Percentiles rank a stretch among this genome's conserved stretches.
phyloP scores from a whole-genome alignment of 345 rosid species.

The Gynandropsis gynandra region DNA sequence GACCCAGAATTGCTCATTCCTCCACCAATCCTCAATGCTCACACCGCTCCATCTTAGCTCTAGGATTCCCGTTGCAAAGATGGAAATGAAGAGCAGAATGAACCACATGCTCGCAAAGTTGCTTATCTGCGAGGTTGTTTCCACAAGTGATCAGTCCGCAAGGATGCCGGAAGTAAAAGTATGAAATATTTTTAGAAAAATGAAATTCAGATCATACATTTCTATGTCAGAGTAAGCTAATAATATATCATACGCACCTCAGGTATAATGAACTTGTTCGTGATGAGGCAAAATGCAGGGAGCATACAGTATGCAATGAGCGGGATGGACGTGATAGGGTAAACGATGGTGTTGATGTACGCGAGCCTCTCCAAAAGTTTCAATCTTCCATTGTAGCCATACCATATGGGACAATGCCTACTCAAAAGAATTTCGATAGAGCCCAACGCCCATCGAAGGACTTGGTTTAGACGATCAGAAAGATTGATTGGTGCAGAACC shows the following conservation, averaged over 20 bases:
- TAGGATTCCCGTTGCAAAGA: constrained; percentile 76
- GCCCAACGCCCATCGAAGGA: constrained; percentile 98
- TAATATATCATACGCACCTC: constrained; percentile 66
- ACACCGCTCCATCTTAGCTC: constrained; percentile 98
- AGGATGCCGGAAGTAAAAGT: background rate
- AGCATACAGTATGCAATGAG: constrained; percentile 85
- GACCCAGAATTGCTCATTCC: constrained; percentile 99
- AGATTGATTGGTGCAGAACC: constrained; percentile 99
- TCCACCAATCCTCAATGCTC: constrained; percentile 98
- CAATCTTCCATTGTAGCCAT: constrained; percentile 79
- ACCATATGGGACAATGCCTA: constrained; percentile 99
- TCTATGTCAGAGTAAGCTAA: background rate
- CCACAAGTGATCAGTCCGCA: background rate
- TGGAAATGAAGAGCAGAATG: constrained; percentile 87
- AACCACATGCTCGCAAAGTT: constrained; percentile 98
- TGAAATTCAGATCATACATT: background rate
- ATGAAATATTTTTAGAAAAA: background rate
- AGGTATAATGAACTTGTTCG: constrained; percentile 86
- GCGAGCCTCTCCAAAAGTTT: constrained; percentile 87
- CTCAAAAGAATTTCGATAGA: constrained; percentile 93
- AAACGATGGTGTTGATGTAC: constrained; percentile 91
- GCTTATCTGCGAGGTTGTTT: constrained; percentile 65
- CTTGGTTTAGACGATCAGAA: constrained; percentile 98
- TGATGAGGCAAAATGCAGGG: constrained; percentile 96
- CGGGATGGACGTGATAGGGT: constrained; percentile 91